A percentile compares a stretch with the other conserved stretches of the same genome.
phyloP scores from a whole-genome alignment of 108 stramenopile genomes.

The Skeletonema costatum region DNA sequence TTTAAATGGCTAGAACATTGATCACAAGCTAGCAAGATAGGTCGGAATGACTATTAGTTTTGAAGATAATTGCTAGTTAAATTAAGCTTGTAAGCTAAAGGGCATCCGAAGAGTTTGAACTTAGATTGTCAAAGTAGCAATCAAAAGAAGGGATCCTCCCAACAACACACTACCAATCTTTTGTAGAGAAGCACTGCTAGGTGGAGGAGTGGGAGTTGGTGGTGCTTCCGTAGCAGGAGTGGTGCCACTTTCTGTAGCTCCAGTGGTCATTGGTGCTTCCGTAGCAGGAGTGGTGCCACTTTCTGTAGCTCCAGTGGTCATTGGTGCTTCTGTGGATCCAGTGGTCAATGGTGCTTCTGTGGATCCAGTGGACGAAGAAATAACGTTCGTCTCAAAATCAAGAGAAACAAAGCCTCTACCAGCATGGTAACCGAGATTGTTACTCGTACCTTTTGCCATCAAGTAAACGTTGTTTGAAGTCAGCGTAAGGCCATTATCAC shows the following conservation, averaged over 20 bases:
- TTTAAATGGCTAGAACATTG: slow-evolving; percentile 15
- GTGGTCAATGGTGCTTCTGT: background rate
- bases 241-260: background rate
- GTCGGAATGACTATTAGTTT: background rate
- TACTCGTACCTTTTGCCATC: background rate
- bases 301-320: too few species aligned
- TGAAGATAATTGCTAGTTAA: slow-evolving; percentile 20
- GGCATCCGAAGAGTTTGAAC: background rate
- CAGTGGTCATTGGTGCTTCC: background rate
- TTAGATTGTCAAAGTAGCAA: background rate
- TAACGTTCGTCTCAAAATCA: slow-evolving; percentile 13
- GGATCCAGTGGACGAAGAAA: background rate
- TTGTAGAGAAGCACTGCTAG: background rate
- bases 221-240: slow-evolving; percentile 1
- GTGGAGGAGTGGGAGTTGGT: background rate
- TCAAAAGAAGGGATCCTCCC: background rate
- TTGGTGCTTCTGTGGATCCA: slow-evolving; percentile 1
- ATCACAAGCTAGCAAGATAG: background rate
- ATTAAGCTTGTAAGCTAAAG: background rate
- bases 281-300: background rate
- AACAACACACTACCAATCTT: background rate
- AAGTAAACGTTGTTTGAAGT: background rate
- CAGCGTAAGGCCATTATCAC: slow-evolving; percentile 26
- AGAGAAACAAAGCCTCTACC: slow-evolving; percentile 2
- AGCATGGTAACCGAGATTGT: slow-evolving; percentile 18